phyloP scores from a whole-genome alignment of 2,329 filamentous ascomycete genomes.

The Ceratocystis cacaofunesta region DNA sequence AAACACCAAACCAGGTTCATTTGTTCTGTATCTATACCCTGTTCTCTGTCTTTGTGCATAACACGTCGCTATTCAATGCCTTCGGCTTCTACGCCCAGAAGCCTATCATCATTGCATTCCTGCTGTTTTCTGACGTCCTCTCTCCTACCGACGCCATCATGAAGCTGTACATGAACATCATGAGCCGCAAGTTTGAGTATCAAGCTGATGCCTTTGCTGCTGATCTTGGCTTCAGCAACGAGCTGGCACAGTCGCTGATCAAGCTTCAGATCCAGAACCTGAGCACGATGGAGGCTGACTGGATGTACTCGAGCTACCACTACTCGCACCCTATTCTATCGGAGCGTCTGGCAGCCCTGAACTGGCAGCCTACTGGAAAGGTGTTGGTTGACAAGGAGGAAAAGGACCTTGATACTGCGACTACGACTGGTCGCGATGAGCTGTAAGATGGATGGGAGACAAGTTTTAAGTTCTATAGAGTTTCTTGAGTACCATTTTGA shows the following conservation, averaged over 20 bases:
- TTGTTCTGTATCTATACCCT: slow-evolving; percentile 94
- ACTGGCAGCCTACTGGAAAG: slow-evolving; percentile 56
- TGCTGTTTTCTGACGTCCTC: slow-evolving; percentile 93
- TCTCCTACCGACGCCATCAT: slow-evolving; percentile 87
- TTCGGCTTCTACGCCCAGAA: slow-evolving; percentile 76
- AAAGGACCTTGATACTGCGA: slow-evolving; percentile 34
- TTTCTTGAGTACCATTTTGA: neutral
- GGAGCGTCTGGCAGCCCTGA: slow-evolving; percentile 79
- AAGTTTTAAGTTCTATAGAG: neutral
- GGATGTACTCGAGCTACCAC: slow-evolving; percentile 96
- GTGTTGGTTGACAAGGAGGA: slow-evolving; percentile 27
- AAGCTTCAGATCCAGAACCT: slow-evolving; percentile 98
- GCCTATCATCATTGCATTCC: slow-evolving; percentile 92
- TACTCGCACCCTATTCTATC: slow-evolving; percentile 95
- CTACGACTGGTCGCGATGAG: slow-evolving; percentile 60
- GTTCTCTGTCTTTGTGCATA: slow-evolving; percentile 96
- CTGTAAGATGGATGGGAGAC: slow-evolving; percentile 33
- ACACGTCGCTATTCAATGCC: slow-evolving; percentile 72
- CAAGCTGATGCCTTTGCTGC: slow-evolving; percentile 86
- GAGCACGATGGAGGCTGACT: slow-evolving; percentile 96
- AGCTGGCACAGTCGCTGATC: slow-evolving; percentile 78
- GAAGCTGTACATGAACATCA: slow-evolving; percentile 89
- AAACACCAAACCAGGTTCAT: slow-evolving; percentile 46
- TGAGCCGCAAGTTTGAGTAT: slow-evolving; percentile 91
- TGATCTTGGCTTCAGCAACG: slow-evolving; percentile 64